phyloP scores from a whole-genome alignment of 2,329 filamentous ascomycete species.

The Elsinoe arachidis region DNA sequence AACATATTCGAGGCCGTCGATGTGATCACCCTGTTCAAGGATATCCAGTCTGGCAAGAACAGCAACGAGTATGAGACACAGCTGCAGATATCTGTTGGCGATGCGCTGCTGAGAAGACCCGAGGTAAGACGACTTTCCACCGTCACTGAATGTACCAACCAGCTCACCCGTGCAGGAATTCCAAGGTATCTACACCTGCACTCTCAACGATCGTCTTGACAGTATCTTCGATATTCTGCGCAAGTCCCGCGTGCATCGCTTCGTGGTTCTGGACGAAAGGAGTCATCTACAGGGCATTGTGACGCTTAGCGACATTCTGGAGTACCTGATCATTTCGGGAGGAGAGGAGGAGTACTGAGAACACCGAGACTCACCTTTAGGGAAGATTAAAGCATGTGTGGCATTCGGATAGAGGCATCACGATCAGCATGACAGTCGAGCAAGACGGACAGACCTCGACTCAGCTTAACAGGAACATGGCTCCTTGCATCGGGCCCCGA shows the following conservation, averaged over 20 bases:
- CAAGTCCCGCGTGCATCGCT: constrained; percentile 84
- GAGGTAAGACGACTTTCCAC: constrained; percentile 43
- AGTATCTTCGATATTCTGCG: constrained; percentile 96
- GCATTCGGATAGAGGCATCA: not conserved
- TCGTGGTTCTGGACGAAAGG: constrained; percentile 87
- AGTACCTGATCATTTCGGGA: constrained; percentile 80
- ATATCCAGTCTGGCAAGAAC: not conserved
- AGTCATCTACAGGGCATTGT: constrained; percentile 80
- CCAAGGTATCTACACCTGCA: constrained; percentile 93
- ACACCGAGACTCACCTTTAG: not conserved
- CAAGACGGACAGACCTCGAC: no score
- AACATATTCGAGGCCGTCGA: constrained; percentile 98
- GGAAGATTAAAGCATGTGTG: not conserved
- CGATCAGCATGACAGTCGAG: not conserved
- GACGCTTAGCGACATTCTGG: constrained; percentile 90
- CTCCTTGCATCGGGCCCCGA: no score
- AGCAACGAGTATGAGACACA: constrained; percentile 80
- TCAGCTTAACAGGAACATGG: no score
- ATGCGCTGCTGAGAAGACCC: constrained; percentile 75
- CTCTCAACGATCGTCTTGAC: constrained; percentile 80
- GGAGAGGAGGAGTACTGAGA: constrained; percentile 26
- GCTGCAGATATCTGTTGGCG: constrained; percentile 73
- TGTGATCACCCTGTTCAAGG: constrained; percentile 87
- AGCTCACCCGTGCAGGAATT: constrained; percentile 56
- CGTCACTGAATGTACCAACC: not conserved